A percentile compares a stretch with the other conserved stretches of the same genome.
Evolutionary conservation across 225 moss, liverwort and hornwort species (phyloP).

Genomic region (Pseudoscleropodium purum): DNA sequence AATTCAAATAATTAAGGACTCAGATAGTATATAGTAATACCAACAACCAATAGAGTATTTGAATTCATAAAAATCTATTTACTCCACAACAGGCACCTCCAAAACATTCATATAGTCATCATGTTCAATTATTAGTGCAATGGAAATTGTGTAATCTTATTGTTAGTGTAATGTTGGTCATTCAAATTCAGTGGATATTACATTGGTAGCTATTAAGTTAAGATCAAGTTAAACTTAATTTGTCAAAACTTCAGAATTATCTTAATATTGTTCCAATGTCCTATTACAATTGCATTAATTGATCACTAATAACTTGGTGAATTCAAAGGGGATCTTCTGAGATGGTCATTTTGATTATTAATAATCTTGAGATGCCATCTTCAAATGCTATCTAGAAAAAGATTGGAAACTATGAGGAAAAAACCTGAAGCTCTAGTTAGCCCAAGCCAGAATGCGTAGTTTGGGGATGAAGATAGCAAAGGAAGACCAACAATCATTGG

Average conservation of each 20-base stretch:
- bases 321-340: not conserved
- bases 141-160: not conserved
- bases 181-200: not conserved
- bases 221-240: too few relatives aligned
- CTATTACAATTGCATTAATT: too few relatives aligned
- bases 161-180: not conserved
- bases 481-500: slow-evolving; percentile 72
- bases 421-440: slow-evolving; percentile 60
- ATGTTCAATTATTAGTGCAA: not conserved
- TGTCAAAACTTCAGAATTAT: too few relatives aligned
- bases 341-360: not conserved
- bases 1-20: not conserved
- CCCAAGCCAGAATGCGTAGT: slow-evolving; percentile 59
- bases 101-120: not conserved
- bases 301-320: not conserved
- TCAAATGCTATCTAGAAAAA: not conserved
- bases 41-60: not conserved
- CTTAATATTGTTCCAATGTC: too few relatives aligned
- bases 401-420: not conserved
- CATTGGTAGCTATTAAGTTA: too few relatives aligned
- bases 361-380: not conserved
- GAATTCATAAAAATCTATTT: not conserved
- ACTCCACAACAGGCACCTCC: not conserved
- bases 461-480: slow-evolving; percentile 51
- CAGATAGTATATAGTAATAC: not conserved